Base-by-base conservation (phyloP, 345 rosid genomes). In the Schrenkiella parvula region DNA sequence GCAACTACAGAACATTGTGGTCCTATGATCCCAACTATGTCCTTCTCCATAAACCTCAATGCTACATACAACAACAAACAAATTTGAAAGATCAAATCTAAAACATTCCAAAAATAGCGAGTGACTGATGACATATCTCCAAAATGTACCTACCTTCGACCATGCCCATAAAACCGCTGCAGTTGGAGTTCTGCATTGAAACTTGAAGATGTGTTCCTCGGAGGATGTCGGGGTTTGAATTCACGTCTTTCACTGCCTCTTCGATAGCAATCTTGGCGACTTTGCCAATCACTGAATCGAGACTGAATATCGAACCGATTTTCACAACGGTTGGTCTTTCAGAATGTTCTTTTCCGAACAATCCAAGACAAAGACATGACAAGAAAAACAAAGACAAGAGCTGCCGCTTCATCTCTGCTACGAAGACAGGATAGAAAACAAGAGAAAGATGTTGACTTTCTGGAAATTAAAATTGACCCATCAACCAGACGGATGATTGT, bases 121-220 rank as follows among this genome's bases (percentile, higher is more conserved):
- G n/a, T n/a, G n/a, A n/a, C n/a, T 25, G 34, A 5, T 23, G 8
- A 54, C 7, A 13, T 37, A 17, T 42, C 8, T 41, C 53, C 18
- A 1, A 61, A 44, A 28, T 35, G 26, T 85, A 93, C 96, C 32
- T 51, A 51, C 56, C 97, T 89, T 93, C 88, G 60, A 86, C 78
- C 97, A 93, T 84, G 73, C 96, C 98, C 54, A 80, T 23, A 78
- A 93, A 93, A 44, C 97, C 98, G 21, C 87, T 93, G 84, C 97
- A 85, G 54, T 91, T 87, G 58, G 98, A 58, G 77, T 82, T 70
- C 25, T 75, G 82, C 89, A 82, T 79, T 19, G 54, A 61, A 38
- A 91, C 25, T 12, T 21, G 62, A 63, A 93, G 83, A 55, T 79
- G 69, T 17, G 89, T 83, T 63, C 90, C 91, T 4, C 11, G 72